Evolutionary conservation across 331 rosid genomes (phyloP), one percentile per base, ranked within the genome.

Genomic region (Spiraea crenata): DNA sequence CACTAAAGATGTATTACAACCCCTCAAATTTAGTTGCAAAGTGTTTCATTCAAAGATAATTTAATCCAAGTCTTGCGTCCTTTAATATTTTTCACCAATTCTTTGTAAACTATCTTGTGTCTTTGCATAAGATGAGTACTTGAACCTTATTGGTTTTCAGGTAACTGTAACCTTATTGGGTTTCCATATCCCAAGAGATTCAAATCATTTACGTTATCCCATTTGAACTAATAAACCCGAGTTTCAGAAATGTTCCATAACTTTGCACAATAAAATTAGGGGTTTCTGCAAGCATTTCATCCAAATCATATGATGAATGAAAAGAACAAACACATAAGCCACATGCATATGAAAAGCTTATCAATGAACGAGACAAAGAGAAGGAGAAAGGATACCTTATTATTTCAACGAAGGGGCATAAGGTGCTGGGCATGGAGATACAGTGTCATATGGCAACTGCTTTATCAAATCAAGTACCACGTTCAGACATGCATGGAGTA

Each of bases 391-490:
- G 45, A 65, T 12, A 76, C 90, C 92, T 82, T 78, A 34, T 82
- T 83, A 91, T 85, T 82, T 89, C 80, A 91, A 82, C 12, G 57
- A 81, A 57, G 99, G 99, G 68, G 93, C 89, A 70, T 86, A 85
- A 45, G 93, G 96, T 59, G 98, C 87, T 17, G 98, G 97, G 87
- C 98, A 95, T 40, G 98, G 96, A 64, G 93, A 85, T 71, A 89
- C 72, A 67, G 85, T 89, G 74, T 79, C 63, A 83, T 88, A 96
- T 39, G 99, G 99, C 71, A 95, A 76, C 85, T 85, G 88, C 79
- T 77, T 58, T 61, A 89, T 88, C 76, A 91, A 75, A 77, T 86
- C 89, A 45, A 65, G 42, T 16, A 87, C 79, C 49, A 85, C 90
- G 80, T 83, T 79, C 87, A 89, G 85, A 83, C 99, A 95, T 45